A percentile compares a stretch with the other conserved stretches of the same genome.
These are phyloP conservation scores for Galerina sulciceps DNA, from an alignment of 768 basidiomycete genomes.

Conservation along the genomic window DNA sequence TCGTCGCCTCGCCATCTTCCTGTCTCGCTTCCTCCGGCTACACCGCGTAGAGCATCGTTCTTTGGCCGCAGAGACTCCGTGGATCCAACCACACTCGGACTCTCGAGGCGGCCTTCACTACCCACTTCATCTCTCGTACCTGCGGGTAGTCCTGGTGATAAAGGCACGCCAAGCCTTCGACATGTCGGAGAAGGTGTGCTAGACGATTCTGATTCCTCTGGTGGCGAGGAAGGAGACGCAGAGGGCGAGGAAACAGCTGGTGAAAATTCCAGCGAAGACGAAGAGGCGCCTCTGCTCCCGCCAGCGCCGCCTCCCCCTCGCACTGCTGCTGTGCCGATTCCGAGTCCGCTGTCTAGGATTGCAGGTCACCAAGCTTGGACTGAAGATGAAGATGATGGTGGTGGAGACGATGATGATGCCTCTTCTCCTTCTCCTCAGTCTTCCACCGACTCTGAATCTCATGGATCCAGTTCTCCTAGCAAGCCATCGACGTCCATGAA, in stretches of 20 bases:
- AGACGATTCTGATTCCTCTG: constrained; percentile 75
- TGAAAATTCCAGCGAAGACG: constrained; percentile 39
- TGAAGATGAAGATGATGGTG: constrained; percentile 47
- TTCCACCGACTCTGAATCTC: constrained; percentile 67
- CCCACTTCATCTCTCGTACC: constrained; percentile 32
- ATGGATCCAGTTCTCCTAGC: constrained; percentile 36
- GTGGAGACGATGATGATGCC: constrained; percentile 48
- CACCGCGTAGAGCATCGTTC: constrained; percentile 44
- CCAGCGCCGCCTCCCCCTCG: constrained; percentile 35
- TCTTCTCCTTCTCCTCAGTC: constrained; percentile 71
- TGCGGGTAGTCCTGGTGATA: constrained; percentile 44
- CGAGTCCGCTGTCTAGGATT: constrained; percentile 69
- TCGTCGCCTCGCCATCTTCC: constrained; percentile 57
- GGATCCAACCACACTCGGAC: constrained; percentile 26
- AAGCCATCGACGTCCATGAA: constrained; percentile 35
- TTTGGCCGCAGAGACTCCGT: constrained; percentile 40
- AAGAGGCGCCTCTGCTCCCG: constrained; percentile 33
- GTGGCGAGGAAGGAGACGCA: constrained; percentile 38
- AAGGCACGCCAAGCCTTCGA: constrained; percentile 45
- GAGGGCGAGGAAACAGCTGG: constrained; percentile 29
- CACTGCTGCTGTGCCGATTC: constrained; percentile 40
- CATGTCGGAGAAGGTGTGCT: constrained; percentile 81
- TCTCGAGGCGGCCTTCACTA: constrained; percentile 18
- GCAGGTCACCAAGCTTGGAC: constrained; percentile 59
- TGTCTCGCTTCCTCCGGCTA: constrained; percentile 47